Percentiles rank a stretch among this genome's conserved stretches.
These are phyloP conservation scores for Recurvomyces mirabilis DNA, from an alignment of 495 filamentous ascomycete genomes.

Conservation along the genomic window DNA sequence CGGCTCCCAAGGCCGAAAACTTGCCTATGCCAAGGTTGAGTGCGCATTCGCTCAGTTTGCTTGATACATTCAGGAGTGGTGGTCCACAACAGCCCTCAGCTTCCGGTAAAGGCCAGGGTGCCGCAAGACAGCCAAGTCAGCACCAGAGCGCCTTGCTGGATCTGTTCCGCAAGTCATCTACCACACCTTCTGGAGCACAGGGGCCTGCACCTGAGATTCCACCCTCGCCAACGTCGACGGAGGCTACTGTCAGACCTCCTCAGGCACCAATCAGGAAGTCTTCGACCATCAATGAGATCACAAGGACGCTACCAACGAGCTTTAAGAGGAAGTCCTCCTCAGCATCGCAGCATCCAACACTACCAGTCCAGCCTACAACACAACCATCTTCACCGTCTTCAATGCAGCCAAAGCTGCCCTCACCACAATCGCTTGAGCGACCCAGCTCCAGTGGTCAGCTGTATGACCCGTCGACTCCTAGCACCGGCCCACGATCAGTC, in stretches of 20 bases:
- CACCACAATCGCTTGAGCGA: background rate
- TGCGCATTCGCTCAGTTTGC: conserved; percentile 24
- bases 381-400: background rate
- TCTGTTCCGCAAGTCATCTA: conserved; percentile 25
- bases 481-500: background rate
- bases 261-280: background rate
- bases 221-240: conserved; percentile 2
- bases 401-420: background rate
- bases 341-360: background rate
- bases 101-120: background rate
- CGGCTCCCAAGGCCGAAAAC: conserved; percentile 45
- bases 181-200: background rate
- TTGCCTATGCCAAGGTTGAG: conserved; percentile 50
- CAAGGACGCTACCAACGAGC: conserved; percentile 13
- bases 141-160: conserved; percentile 18
- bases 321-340: conserved; percentile 16
- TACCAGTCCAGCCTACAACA: background rate
- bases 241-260: conserved; percentile 1
- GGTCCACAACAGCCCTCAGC: conserved; percentile 4
- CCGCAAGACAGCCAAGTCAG: conserved; percentile 4
- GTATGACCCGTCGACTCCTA: background rate
- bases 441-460: conserved; percentile 2
- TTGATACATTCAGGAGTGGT: conserved; percentile 27
- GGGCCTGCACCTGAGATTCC: conserved; percentile 11
- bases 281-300: conserved; percentile 18